Evolutionary conservation across 2,329 filamentous ascomycete species (phyloP).

Genomic region (Raffaelea arxii): DNA sequence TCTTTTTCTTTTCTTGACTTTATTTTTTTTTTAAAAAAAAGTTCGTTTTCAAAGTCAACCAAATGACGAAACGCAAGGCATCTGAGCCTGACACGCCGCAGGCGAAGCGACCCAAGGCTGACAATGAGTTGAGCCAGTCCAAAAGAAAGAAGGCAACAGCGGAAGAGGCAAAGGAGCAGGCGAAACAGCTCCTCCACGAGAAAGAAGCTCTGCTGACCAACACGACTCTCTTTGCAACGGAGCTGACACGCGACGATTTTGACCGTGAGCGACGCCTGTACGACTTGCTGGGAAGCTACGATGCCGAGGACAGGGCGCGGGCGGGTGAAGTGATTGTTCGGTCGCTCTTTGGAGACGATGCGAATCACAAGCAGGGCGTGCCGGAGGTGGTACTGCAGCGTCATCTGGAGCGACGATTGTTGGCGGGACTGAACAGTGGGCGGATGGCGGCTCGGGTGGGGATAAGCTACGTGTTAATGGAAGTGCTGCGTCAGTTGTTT

Average conservation of each 20-base stretch:
- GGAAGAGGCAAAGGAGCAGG: no score
- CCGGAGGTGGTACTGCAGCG: slow-evolving; percentile 43
- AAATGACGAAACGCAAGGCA: no score
- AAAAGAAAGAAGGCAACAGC: no score
- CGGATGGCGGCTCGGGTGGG: slow-evolving; percentile 81
- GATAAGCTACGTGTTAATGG: slow-evolving; percentile 80
- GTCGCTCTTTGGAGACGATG: slow-evolving; percentile 30
- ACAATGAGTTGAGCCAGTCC: no score
- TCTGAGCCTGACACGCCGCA: no score
- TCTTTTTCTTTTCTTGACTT: no score
- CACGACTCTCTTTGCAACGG: slow-evolving; percentile 41
- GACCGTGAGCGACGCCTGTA: slow-evolving; percentile 51
- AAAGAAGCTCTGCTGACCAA: slow-evolving; percentile 15
- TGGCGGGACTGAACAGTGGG: slow-evolving; percentile 81
- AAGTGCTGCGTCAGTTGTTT: slow-evolving; percentile 65
- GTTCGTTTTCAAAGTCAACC: no score
- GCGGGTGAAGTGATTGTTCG: slow-evolving; percentile 51
- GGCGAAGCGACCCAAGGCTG: no score
- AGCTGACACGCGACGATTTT: slow-evolving; percentile 41
- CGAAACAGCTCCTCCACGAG: not conserved
- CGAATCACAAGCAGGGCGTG: slow-evolving; percentile 21
- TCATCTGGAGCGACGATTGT: slow-evolving; percentile 59
- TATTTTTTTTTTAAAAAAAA: no score
- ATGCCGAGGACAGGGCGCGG: slow-evolving; percentile 42
- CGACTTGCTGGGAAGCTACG: slow-evolving; percentile 51